These are phyloP conservation scores for Petunia hybrid DNA, from an alignment of 305 asterid species.

Conservation along the genomic window DNA sequence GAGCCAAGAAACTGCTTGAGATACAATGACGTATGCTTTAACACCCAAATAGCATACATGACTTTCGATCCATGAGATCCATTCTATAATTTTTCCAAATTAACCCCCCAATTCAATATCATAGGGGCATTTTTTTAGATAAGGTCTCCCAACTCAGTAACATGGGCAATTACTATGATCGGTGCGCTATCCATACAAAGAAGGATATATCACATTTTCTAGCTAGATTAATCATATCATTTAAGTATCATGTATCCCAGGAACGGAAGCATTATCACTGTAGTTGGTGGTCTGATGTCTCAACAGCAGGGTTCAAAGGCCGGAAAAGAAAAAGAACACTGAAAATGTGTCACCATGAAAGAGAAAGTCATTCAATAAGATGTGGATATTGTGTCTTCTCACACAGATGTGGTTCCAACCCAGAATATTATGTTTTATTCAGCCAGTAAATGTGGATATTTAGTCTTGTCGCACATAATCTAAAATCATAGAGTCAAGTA, in stretches of 20 bases:
- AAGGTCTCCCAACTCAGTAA: background rate
- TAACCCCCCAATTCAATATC: background rate
- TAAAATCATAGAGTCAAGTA: background rate
- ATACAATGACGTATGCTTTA: background rate
- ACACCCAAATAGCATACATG: constrained; percentile 13
- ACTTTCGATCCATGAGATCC: constrained; percentile 7
- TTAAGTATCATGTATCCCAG: too few species aligned
- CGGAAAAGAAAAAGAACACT: background rate
- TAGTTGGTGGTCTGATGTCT: background rate
- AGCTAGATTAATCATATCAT: background rate
- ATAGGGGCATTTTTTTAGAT: background rate
- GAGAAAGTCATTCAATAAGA: background rate
- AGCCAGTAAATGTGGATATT: background rate
- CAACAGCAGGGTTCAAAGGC: background rate
- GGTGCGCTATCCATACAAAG: background rate
- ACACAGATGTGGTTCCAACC: background rate
- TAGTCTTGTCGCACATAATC: background rate
- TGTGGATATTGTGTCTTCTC: too few species aligned
- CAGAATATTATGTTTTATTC: background rate
- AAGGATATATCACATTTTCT: background rate
- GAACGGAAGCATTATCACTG: too few species aligned
- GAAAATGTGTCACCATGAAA: background rate
- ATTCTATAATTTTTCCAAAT: background rate
- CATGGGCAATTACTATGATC: background rate
- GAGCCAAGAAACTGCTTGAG: constrained; percentile 21